Base-by-base conservation (phyloP, 2,329 filamentous ascomycete species). In the Scedosporium aurantiacum region DNA sequence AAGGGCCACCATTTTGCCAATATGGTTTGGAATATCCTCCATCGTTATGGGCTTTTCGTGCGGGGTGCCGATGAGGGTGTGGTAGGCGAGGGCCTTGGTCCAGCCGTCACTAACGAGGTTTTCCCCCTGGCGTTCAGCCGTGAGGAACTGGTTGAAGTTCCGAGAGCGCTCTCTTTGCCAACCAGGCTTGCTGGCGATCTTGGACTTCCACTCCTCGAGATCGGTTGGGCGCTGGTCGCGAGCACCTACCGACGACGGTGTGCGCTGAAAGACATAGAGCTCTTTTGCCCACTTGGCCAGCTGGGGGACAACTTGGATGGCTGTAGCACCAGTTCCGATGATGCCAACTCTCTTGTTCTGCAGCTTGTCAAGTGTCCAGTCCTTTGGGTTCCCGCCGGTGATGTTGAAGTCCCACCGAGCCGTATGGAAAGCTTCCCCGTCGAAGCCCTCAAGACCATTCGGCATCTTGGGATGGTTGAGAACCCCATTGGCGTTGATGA, bases 211-310 rank as follows among this genome's bases (percentile, higher is more conserved):
- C 58, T 74, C 70, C 12, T 72, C 70, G 0, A 70, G 69, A 50
- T 81, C 75, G 0, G 76, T 82, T 1, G 68, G 61, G 4, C 68
- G 65, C 58, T 79, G 71, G 16, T 66, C 72, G 8, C 77, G 74
- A 18, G 66, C 65, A 23, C 72, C 72, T 4, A 80, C 71, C 0
- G 70, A 69, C 1, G 76, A 73, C 3, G 81, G 80, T 2, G 82
- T 84, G 2, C 82, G 76, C 67, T 84, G 81, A 66, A 84, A 76
- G n/a, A 84, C 79, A 64, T 77, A 81, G 2, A 84, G 66, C 45
- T 82, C 71, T 57, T 79, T 76, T 0, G 79, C 76, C 62, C 73
- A 79, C 56, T 76, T 72, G 1, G 76, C 78, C 0, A 83, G 67
- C 18, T 72, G 66, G 0, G 79, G 77, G 0, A 80, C 67, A 1